Base-by-base conservation (phyloP, 1,284 basidiomycete genomes). In the Butyriboletus appendiculatus region DNA sequence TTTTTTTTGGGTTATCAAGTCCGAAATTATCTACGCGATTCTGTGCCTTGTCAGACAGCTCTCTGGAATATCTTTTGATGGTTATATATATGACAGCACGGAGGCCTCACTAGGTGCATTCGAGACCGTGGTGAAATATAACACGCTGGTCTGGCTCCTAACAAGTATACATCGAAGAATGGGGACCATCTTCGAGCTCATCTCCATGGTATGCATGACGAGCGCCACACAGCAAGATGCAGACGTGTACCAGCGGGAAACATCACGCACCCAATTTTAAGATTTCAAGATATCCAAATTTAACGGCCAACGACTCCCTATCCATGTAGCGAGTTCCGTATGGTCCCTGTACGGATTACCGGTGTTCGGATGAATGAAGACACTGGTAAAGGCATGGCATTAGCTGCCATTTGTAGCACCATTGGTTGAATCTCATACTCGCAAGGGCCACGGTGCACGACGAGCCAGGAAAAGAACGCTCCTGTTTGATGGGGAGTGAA, bases 351-450 rank as follows among this genome's bases (percentile, higher is more conserved):
- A 73, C 2, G 76, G 51, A 59, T 88, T 73, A 32, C 77, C 74
- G 4, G 88, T 90, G 69, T 91, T 90, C 0, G 88, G 88, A 68
- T 91, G 87, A 55, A 90, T 74, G 12, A 89, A 74, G 7, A 90
- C 86, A 20, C 87, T 88, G 61, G 7, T 33, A 44, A 34, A 26
- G 1, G 18, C 16, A 11, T 26, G 38, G 35, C 1, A 35, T 64
- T 7, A 66, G 49, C 18, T 28, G 41, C 5, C 26, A 5, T 22
- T 10, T 5, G 22, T 16, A 16, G 16, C 3, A 18, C 10, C 4
- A 20, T 24, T 24, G 40, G 28, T 7, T 22, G 40, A 10, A 47
- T n/a, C 3, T 30, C 70, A 7, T 45, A 72, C 66, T 71, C 68
- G 68, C 69, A 71, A 11, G 75, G 72, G 1, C 76, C 76, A 11